Evolutionary conservation across 768 basidiomycete genomes (phyloP).

Genomic region (Tulasnella calospora): DNA sequence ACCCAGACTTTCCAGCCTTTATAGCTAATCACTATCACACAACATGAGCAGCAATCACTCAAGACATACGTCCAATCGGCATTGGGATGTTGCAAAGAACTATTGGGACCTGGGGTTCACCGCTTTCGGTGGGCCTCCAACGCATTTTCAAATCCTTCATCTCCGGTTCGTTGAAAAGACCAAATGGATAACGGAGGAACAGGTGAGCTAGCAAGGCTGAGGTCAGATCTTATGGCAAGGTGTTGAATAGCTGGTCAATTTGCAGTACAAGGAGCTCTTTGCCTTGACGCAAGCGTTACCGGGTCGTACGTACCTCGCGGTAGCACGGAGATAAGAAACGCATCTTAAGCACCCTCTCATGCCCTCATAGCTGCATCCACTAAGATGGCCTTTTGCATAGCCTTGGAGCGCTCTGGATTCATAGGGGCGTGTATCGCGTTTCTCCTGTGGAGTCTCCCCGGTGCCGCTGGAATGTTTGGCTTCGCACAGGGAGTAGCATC

Average conservation of each 20-base stretch:
- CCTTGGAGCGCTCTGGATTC: constrained; percentile 17
- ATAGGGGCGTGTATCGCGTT: constrained; percentile 21
- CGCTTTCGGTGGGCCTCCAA: constrained; percentile 49
- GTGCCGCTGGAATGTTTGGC: constrained; percentile 46
- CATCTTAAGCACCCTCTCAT: background rate
- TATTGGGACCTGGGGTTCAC: constrained; percentile 43
- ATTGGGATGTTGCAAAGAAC: background rate
- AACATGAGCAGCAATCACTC: background rate
- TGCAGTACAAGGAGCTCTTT: constrained; percentile 11
- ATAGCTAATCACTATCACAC: background rate
- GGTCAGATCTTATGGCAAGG: background rate
- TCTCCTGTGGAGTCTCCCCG: constrained; percentile 38
- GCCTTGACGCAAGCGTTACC: constrained; percentile 38
- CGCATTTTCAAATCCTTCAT: constrained; percentile 48
- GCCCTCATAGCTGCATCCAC: background rate
- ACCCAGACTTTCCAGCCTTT: too few species aligned
- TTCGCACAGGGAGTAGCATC: constrained; percentile 44
- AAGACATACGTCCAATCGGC: background rate
- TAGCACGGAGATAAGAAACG: background rate
- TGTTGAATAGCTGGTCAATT: background rate
- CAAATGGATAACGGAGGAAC: constrained; percentile 34
- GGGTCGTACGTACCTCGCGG: constrained; percentile 36
- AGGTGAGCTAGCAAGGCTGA: background rate
- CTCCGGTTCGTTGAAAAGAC: constrained; percentile 36
- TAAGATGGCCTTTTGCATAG: background rate